Evolutionary conservation across 1,139 yeast species (phyloP).

Genomic region (Diutina rugosa): DNA sequence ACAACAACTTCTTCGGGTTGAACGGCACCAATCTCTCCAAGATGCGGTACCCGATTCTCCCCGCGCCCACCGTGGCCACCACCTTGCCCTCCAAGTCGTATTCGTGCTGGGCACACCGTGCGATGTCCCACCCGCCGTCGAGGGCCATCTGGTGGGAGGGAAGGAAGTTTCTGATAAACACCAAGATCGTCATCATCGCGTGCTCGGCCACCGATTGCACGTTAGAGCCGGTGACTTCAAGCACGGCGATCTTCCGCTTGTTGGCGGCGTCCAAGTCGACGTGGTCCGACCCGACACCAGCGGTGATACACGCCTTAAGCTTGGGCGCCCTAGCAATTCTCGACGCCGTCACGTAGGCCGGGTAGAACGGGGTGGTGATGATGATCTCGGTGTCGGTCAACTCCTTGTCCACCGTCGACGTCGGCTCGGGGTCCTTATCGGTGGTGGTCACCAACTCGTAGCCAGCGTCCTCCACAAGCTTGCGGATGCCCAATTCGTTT

Average conservation of each 20-base stretch:
- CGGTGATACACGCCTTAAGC: constrained; percentile 61
- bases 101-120: constrained; percentile 61
- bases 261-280: constrained; percentile 66
- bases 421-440: constrained; percentile 53
- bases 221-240: constrained; percentile 76
- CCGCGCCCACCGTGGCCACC: constrained; percentile 71
- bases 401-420: constrained; percentile 47
- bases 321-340: constrained; percentile 63
- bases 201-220: constrained; percentile 78
- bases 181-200: constrained; percentile 61
- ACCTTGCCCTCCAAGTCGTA: constrained; percentile 70
- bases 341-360: constrained; percentile 59
- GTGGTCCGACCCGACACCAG: constrained; percentile 82
- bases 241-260: constrained; percentile 46
- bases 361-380: constrained; percentile 78
- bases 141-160: constrained; percentile 62
- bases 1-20: constrained; percentile 60
- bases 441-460: constrained; percentile 56
- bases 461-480: constrained; percentile 53
- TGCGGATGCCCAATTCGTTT: constrained; percentile 61
- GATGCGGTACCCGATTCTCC: constrained; percentile 71
- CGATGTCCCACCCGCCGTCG: constrained; percentile 62
- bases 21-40: constrained; percentile 63
- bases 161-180: constrained; percentile 62
- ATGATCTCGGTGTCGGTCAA: constrained; percentile 62